These are phyloP conservation scores for Senna siamea DNA, from an alignment of 306 rosid genomes.

Conservation along the genomic window DNA sequence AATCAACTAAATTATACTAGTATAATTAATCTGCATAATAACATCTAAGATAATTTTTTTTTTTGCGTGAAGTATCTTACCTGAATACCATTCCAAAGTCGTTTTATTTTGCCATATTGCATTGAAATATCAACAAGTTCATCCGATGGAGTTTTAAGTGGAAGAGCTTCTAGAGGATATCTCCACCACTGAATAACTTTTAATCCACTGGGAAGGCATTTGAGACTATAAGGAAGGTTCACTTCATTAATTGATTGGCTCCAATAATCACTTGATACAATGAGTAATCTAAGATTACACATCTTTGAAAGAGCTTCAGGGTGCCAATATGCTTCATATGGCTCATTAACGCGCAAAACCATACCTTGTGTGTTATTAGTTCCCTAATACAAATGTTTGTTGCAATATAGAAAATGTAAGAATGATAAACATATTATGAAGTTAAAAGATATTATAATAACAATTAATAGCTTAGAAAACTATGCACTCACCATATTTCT, in stretches of 20 bases:
- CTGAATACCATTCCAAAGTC: conserved; percentile 3
- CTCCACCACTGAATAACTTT: not conserved
- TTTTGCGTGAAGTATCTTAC: not conserved
- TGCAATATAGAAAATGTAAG: no score
- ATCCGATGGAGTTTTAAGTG: not conserved
- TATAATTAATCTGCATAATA: no score
- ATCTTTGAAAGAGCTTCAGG: not conserved
- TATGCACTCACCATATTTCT: not conserved
- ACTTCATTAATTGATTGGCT: not conserved
- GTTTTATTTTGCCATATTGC: not conserved
- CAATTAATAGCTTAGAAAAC: no score
- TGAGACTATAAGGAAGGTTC: not conserved
- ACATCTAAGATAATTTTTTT: not conserved
- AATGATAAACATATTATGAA: no score
- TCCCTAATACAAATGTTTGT: no score
- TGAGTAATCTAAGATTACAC: conserved; percentile 26
- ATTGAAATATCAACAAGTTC: not conserved
- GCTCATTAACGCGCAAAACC: no score
- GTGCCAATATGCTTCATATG: not conserved
- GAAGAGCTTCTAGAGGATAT: not conserved
- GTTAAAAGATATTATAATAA: no score
- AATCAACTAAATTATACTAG: not conserved
- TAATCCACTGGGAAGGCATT: not conserved
- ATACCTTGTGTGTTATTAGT: no score
- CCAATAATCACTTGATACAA: not conserved